Base-by-base conservation (phyloP, 2,329 filamentous ascomycete genomes). In the Ceratocystis smalleyi region DNA sequence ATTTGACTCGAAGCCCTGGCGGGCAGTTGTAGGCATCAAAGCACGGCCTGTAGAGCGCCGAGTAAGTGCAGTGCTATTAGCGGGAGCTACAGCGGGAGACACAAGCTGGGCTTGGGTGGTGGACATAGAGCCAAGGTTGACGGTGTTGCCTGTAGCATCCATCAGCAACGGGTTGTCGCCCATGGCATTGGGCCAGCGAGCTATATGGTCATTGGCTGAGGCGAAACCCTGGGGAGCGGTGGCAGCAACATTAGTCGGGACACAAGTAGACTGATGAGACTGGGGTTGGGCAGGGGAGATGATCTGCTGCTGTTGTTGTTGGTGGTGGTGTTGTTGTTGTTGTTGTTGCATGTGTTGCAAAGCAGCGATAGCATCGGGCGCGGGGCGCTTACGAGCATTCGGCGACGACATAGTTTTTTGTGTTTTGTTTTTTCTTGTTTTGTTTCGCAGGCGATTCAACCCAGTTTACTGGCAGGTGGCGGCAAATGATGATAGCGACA, bases 41-140 rank as follows among this genome's bases (percentile, higher is more conserved):
- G 77, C 77, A 43, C 77, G 77, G 68, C 79, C 83, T 69, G 77
- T 77, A 66, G 78, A 75, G 69, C 79, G 74, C 67, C 79, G 76
- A 68, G 84, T 77, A 69, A 83, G 75, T 6, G 78, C 77, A 65
- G 78, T 80, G 67, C 77, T 79, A 62, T 77, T 73, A 22, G 74
- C 68, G 62, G 73, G 66, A 63, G 68, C 51, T 67, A 67, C 51
- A 70, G 60, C 12, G 1, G 54, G n/a, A 40, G 65, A 32, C 7
- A 57, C 10, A 24, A 65, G 62, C 43, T 68, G 67, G 5, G 43
- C 43, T 22, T 64, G 62, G 12, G 49, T 45, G 3, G 35, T 32
- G 30, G 65, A 59, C 5, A 64, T 32, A 22, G 64, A n/a, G n/a
- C 59, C 43, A 32, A 63, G 47, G 30, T 51, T 60, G n/a, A 66